A percentile compares a stretch with the other conserved stretches of the same genome.
These are phyloP conservation scores for Nannochloropsis gaditana DNA, from an alignment of 108 stramenopile genomes.

Conservation along the genomic window DNA sequence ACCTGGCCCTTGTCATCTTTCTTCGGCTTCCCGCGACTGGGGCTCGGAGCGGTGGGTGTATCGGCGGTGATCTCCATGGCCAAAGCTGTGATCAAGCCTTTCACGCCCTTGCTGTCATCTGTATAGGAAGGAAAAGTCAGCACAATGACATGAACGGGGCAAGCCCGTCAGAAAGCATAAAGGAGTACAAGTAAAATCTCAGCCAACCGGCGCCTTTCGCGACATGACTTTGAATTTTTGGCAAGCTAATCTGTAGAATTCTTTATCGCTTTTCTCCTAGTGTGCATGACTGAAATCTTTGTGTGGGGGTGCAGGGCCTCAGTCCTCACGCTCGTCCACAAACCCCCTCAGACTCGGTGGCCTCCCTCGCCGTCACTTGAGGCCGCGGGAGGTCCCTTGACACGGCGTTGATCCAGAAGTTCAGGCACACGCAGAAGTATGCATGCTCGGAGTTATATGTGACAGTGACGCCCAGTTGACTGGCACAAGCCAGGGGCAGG, in stretches of 20 bases:
- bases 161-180: no score
- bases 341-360: no score
- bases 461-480: not conserved
- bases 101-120: slow-evolving; percentile 8
- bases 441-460: slow-evolving; percentile 17
- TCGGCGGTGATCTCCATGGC: slow-evolving; percentile 15
- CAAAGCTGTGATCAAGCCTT: slow-evolving; percentile 2
- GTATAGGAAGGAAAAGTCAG: not conserved
- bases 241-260: no score
- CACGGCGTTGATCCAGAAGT: slow-evolving; percentile 11
- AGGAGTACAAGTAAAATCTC: no score
- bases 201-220: no score
- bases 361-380: not conserved
- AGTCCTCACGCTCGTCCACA: no score
- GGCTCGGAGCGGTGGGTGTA: not conserved
- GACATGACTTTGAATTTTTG: no score
- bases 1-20: not conserved
- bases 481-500: not conserved
- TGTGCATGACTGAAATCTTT: no score
- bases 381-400: not conserved
- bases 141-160: no score
- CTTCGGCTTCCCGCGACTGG: slow-evolving; percentile 15
- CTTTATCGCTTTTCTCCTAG: no score
- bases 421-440: not conserved
- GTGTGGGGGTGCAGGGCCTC: no score